Conservation (phyloP, 2,329 filamentous ascomycete genomes). For the Cladobotryum protrusum region DNA sequence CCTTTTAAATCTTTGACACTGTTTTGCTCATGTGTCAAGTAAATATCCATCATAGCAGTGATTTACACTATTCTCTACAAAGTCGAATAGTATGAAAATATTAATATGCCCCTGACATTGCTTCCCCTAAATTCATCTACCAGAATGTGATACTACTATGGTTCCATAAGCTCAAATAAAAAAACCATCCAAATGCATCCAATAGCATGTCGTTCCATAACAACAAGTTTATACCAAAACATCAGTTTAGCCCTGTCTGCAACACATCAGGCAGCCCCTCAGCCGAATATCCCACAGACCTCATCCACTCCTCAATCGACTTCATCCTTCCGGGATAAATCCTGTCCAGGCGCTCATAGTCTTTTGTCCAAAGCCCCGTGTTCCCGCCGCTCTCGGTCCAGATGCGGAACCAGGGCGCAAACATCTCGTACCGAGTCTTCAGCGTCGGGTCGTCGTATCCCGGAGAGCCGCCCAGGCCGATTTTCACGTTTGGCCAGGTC, state of each 20-base stretch:
- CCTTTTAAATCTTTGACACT: no score
- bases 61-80: no score
- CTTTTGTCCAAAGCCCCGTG: slow-evolving; percentile 11
- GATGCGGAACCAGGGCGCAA: slow-evolving; percentile 11
- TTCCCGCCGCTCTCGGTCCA: slow-evolving; percentile 13
- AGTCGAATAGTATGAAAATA: no score
- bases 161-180: no score
- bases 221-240: no score
- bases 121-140: no score
- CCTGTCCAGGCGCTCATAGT: slow-evolving; percentile 11
- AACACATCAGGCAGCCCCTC: slow-evolving; percentile 1
- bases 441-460: slow-evolving; percentile 11
- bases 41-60: no score
- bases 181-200: no score
- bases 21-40: no score
- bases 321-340: slow-evolving; percentile 10
- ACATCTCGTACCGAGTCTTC: slow-evolving; percentile 6
- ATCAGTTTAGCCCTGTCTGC: background rate
- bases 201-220: no score
- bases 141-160: no score
- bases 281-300: slow-evolving; percentile 9
- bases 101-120: no score
- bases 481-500: slow-evolving; percentile 3
- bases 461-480: slow-evolving; percentile 6
- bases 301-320: slow-evolving; percentile 13